phyloP scores from a whole-genome alignment of 2,329 filamentous ascomycete genomes.

The Aspergillus floridensis region DNA sequence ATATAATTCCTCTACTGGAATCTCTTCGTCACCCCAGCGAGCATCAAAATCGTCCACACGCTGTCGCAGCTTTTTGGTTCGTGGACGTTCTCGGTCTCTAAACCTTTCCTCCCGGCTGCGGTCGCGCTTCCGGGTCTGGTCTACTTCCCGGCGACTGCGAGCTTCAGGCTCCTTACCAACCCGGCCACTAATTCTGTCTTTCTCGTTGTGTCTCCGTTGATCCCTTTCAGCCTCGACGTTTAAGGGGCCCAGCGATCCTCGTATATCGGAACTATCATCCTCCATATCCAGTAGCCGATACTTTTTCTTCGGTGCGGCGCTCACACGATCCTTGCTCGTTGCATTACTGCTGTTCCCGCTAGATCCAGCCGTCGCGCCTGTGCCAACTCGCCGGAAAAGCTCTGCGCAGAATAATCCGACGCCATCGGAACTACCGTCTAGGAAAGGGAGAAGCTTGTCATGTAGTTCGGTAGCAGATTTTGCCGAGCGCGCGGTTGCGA shows the following conservation, averaged over 20 bases:
- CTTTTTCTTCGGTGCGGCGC: conserved; percentile 44
- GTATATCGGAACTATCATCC: conserved; percentile 40
- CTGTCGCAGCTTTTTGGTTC: conserved; percentile 52
- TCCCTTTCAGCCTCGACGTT: conserved; percentile 40
- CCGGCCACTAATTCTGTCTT: neutral
- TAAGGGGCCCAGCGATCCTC: conserved; percentile 29
- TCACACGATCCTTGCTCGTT: conserved; percentile 19
- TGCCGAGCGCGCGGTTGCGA: conserved; percentile 52
- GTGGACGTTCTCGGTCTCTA: conserved; percentile 45
- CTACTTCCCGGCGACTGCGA: conserved; percentile 30
- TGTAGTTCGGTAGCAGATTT: conserved; percentile 49
- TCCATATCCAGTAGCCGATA: conserved; percentile 57
- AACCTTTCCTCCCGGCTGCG: conserved; percentile 36
- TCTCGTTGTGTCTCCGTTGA: conserved; percentile 25
- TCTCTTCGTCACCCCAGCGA: conserved; percentile 77
- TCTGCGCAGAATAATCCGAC: conserved; percentile 49
- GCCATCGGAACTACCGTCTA: conserved; percentile 50
- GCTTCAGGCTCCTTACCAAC: conserved; percentile 25
- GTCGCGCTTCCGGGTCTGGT: conserved; percentile 40
- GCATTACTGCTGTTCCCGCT: conserved; percentile 13
- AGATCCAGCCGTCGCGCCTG: conserved; percentile 17
- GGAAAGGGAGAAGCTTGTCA: conserved; percentile 53
- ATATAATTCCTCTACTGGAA: conserved; percentile 40
- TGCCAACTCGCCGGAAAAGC: conserved; percentile 39
- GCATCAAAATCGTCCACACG: conserved; percentile 65